These are phyloP conservation scores for Lachancea dasiensis DNA, from an alignment of 805 yeast species.

Conservation along the genomic window DNA sequence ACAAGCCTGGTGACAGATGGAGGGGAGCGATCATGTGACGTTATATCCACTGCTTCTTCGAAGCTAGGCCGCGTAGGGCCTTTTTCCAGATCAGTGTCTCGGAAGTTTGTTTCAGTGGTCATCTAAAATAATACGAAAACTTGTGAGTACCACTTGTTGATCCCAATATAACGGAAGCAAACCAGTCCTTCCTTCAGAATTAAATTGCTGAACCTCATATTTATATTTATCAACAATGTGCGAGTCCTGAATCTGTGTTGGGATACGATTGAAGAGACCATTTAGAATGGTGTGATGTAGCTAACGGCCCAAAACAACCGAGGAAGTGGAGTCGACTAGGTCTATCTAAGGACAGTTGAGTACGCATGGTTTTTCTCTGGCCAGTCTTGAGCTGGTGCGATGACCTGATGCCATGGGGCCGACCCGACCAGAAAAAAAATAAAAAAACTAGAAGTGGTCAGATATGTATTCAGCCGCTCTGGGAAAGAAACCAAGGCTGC, in stretches of 20 bases:
- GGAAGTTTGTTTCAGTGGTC: not conserved
- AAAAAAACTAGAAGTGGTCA: too few relatives aligned
- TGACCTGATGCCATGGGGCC: too few relatives aligned
- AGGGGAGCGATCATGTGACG: constrained; percentile 1
- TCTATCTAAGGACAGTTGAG: not conserved
- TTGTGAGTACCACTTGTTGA: not conserved
- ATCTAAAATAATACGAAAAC: not conserved
- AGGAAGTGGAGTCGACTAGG: not conserved
- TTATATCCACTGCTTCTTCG: constrained; percentile 6
- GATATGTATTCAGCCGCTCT: too few relatives aligned
- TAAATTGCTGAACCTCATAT: too few relatives aligned
- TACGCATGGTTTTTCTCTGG: not conserved
- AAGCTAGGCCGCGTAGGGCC: constrained; percentile 11
- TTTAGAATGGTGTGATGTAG: not conserved
- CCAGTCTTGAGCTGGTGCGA: too few relatives aligned
- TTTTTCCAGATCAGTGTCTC: constrained; percentile 13
- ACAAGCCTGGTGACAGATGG: constrained; percentile 10
- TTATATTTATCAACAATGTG: too few relatives aligned
- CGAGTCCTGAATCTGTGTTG: too few relatives aligned
- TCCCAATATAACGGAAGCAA: not conserved
- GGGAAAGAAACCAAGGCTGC: too few relatives aligned
- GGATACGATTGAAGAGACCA: not conserved
- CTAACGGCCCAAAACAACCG: not conserved
- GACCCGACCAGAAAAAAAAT: too few relatives aligned
- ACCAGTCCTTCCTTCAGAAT: too few relatives aligned